A percentile compares a stretch with the other conserved stretches of the same genome.
Conservation (phyloP, 148 eudicot species). For the Chenopodium album region DNA sequence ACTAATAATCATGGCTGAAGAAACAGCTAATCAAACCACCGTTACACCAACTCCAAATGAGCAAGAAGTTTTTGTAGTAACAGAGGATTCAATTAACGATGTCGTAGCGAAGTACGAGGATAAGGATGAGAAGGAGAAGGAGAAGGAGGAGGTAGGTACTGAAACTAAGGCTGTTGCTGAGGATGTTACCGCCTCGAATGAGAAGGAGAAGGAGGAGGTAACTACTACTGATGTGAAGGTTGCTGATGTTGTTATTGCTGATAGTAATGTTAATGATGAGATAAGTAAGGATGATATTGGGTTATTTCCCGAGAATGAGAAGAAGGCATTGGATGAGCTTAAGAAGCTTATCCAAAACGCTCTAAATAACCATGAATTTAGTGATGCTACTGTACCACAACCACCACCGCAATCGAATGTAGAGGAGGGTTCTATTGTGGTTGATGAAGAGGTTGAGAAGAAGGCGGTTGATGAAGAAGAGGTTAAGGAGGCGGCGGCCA, state of each 20-base stretch:
- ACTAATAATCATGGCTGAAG: slow-evolving; percentile 5
- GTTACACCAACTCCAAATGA: not conserved
- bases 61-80: not conserved
- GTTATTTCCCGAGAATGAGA: slow-evolving; percentile 28
- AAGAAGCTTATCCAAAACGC: slow-evolving; percentile 35
- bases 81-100: not conserved
- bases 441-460: not conserved
- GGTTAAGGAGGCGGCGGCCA: not conserved
- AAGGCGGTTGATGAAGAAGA: not conserved
- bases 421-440: not conserved
- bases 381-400: not conserved
- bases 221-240: not conserved
- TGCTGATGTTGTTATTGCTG: not conserved
- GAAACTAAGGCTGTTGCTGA: slow-evolving; percentile 5
- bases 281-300: not conserved
- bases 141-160: not conserved
- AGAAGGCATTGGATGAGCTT: slow-evolving; percentile 39
- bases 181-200: not conserved
- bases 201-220: not conserved
- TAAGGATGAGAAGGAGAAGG: not conserved
- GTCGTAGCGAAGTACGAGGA: not conserved
- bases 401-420: not conserved
- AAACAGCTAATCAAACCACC: not conserved
- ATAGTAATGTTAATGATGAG: not conserved
- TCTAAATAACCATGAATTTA: slow-evolving; percentile 30